Conservation (phyloP, 2,329 filamentous ascomycete genomes). For the Ophidiomyces ophidiicola region DNA sequence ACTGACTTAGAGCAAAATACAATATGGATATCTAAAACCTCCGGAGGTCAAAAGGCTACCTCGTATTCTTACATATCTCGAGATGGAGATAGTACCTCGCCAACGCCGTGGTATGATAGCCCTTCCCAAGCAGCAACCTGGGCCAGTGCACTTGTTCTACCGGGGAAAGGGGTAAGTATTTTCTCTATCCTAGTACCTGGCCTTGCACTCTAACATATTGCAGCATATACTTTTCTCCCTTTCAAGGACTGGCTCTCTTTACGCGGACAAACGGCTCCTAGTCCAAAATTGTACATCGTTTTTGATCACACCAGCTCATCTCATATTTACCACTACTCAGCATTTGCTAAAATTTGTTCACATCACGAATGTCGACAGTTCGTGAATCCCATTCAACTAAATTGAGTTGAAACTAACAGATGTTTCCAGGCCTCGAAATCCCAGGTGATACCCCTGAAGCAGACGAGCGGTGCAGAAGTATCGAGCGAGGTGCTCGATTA, state of each 20-base stretch:
- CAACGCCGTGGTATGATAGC: slow-evolving; percentile 22
- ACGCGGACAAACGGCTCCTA: slow-evolving; percentile 60
- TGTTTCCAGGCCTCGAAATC: slow-evolving; percentile 57
- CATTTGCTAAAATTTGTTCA: slow-evolving; percentile 93
- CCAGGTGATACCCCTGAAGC: slow-evolving; percentile 79
- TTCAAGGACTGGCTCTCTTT: slow-evolving; percentile 64
- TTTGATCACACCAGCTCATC: slow-evolving; percentile 62
- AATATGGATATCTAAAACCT: slow-evolving; percentile 29
- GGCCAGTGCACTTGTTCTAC: slow-evolving; percentile 27
- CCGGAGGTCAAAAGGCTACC: slow-evolving; percentile 19
- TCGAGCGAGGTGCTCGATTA: slow-evolving; percentile 77
- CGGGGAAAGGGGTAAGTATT: slow-evolving; percentile 30
- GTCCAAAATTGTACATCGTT: slow-evolving; percentile 90
- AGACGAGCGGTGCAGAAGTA: slow-evolving; percentile 81
- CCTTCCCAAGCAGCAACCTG: slow-evolving; percentile 29
- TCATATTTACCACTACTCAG: slow-evolving; percentile 85
- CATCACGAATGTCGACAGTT: slow-evolving; percentile 54
- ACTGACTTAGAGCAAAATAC: slow-evolving; percentile 22
- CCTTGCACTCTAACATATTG: slow-evolving; percentile 14
- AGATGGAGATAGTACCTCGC: slow-evolving; percentile 14
- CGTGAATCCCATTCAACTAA: slow-evolving; percentile 13
- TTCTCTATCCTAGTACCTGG: neutral
- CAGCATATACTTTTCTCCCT: slow-evolving; percentile 50
- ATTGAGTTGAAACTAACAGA: neutral
- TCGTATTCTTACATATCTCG: slow-evolving; percentile 24